These are phyloP conservation scores for Alternaria angustiovoidea DNA, from an alignment of 2,329 filamentous ascomycete species.

Conservation along the genomic window DNA sequence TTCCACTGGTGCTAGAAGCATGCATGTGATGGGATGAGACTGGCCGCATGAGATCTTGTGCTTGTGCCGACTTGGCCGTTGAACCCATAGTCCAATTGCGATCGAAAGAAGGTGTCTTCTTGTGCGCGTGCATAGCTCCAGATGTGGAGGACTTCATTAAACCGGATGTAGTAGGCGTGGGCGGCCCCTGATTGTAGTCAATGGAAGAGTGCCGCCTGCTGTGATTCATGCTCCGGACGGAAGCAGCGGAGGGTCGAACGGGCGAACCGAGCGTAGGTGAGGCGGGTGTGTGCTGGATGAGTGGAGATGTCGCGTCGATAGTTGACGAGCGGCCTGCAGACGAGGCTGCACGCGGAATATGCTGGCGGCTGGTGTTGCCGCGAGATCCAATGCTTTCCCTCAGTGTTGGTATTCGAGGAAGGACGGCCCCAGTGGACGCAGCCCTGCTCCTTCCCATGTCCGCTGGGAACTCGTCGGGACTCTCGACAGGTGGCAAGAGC, in stretches of 20 bases:
- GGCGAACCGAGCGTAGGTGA: conserved; percentile 53
- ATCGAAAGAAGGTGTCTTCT: conserved; percentile 67
- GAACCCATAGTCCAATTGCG: conserved; percentile 64
- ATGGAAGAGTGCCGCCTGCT: conserved; percentile 88
- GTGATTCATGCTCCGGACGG: conserved; percentile 81
- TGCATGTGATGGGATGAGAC: conserved; percentile 46
- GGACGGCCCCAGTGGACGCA: conserved; percentile 53
- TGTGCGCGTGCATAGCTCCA: conserved; percentile 50
- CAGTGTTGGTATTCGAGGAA: conserved; percentile 50
- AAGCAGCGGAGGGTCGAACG: conserved; percentile 76
- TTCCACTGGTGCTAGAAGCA: conserved; percentile 40
- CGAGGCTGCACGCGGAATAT: conserved; percentile 43
- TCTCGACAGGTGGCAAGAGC: conserved; percentile 46
- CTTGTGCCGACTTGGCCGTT: conserved; percentile 41
- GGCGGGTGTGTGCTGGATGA: conserved; percentile 55
- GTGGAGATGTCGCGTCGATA: conserved; percentile 52
- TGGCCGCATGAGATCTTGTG: conserved; percentile 38
- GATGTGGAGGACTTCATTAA: conserved; percentile 29
- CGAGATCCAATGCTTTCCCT: conserved; percentile 43
- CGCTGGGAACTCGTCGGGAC: conserved; percentile 35
- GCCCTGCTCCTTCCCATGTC: conserved; percentile 58
- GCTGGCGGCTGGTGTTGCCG: conserved; percentile 34
- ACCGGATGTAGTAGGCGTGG: conserved; percentile 31
- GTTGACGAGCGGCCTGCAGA: conserved; percentile 42
- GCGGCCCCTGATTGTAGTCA: conserved; percentile 65